phyloP scores from a whole-genome alignment of 495 filamentous ascomycete genomes.

The Poronia punctata region DNA sequence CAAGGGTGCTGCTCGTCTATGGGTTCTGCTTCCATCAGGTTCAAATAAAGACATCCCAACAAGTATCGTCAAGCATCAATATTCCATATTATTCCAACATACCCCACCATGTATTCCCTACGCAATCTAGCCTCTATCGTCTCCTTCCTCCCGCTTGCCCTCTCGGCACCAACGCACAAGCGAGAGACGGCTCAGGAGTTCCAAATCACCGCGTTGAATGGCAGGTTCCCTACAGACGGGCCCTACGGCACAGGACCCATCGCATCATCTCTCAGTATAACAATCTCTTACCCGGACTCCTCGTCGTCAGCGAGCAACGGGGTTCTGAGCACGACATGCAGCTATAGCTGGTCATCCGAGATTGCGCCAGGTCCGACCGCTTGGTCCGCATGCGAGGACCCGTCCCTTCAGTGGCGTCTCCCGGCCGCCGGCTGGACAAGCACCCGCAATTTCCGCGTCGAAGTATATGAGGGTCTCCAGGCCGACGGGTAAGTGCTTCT shows the following conservation, averaged over 20 bases:
- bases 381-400: conserved; percentile 15
- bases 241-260: conserved; percentile 13
- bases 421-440: conserved; percentile 16
- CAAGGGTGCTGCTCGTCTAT: no score
- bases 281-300: conserved; percentile 62
- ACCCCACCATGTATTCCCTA: conserved; percentile 9
- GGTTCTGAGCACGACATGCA: conserved; percentile 18
- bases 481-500: conserved; percentile 14
- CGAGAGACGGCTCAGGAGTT: conserved; percentile 14
- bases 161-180: conserved; percentile 11
- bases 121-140: conserved; percentile 9
- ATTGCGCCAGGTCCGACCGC: conserved; percentile 13
- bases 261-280: conserved; percentile 15
- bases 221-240: conserved; percentile 14
- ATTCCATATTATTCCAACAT: no score
- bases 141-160: conserved; percentile 12
- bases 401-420: conserved; percentile 14
- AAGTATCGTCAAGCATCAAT: no score
- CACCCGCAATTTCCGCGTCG: conserved; percentile 14
- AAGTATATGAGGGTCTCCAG: conserved; percentile 14
- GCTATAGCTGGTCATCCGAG: conserved; percentile 13
- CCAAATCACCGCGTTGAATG: conserved; percentile 15
- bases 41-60: no score
- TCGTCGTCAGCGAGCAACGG: conserved; percentile 56
- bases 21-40: no score